Evolutionary conservation across 2,329 filamentous ascomycete species (phyloP), one percentile per base, ranked within the genome.

Genomic region (Arthrobotrys musiformis): DNA sequence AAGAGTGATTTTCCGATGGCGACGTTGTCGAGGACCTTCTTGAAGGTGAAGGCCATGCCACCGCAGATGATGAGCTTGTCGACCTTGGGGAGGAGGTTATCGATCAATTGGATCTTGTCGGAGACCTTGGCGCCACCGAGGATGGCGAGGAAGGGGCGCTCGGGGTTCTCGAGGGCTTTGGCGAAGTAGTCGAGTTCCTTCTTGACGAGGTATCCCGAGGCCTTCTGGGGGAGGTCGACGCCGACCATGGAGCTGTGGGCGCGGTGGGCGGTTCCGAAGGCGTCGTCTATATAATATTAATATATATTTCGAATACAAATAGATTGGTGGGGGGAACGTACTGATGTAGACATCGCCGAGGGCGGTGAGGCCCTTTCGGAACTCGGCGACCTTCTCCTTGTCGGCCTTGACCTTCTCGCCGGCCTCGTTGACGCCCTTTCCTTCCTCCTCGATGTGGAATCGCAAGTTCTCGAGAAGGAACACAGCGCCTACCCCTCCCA

Each of bases 131-230:
- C 93, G 81, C 95, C 95, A 82, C 95, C 95, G 66, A 99, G 92
- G 84, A 99, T 99, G 84, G 95, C 96, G 67, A 99, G 91, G 92
- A 99, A 99, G 78, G 95, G 95, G 70, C 94, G 91, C 87, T 96
- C 88, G 79, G 95, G 95, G 82, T 89, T 90, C 87, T 99, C 95
- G 78, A 99, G 92, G 42, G 93, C 95, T 87, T 97, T 90, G 80
- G 95, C 95, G 84, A 99, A 99, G 90, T 99, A 99, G 84, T 99
- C 95, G 79, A 99, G 92, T 86, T 99, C 95, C 89, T 98, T 99
- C 92, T 99, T 99, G 88, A 99, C 93, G 83, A 99, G 90, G 90
- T 97, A 99, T 79, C 95, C 95, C 70, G 94, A 93, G 8, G 95
- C 95, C 88, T 97, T 97, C 85, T 98, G 93, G 81, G 94, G 94